Evolutionary conservation across 345 rosid genomes (phyloP), one percentile per base, ranked within the genome.

Genomic region (Euphorbia peplus): DNA sequence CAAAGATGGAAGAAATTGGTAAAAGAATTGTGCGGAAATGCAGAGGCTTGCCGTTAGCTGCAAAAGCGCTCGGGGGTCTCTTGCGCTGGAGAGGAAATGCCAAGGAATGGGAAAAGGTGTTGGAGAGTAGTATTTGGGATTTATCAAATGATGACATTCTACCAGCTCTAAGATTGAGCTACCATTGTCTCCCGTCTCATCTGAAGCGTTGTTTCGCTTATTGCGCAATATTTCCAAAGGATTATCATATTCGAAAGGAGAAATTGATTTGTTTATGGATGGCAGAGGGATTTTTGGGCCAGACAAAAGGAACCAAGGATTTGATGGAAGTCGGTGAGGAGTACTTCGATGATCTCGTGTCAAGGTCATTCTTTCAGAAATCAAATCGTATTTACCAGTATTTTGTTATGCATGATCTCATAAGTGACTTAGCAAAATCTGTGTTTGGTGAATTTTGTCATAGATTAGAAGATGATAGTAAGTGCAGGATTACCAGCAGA

Each of bases 341-440:
- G 2, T 65, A 14, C 29, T 65, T 65, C 29, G 18, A 65, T n/a
- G 68, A 50, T 26, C 46, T 65, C 0, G 14, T 65, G 18, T 65
- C 68, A 0, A 65, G 58, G 46, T 65, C 68, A 10, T 50, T 65
- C 48, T 19, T 65, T 29, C 58, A 65, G 53, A 8, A 50, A 26
- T 65, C 58, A n/a, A 48, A 9, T 16, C 24, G 5, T 28, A 29
- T 0, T 16, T 18, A 1, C 5, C 25, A 3, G 50, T 13, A 6
- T n/a, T 79, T 76, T 24, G 46, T 72, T 3, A 82, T 77, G 86
- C 86, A 79, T 64, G 83, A 82, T 25, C 75, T 75, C 55, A 32
- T 80, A 37, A 73, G 19, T 39, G 86, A 83, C 63, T 67, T 83
- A 13, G 70, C 84, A 67, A 74, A 80, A 29, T 75, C 54, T 75